A percentile compares a stretch with the other conserved stretches of the same genome.
Conservation (phyloP, 108 stramenopile genomes). For the Stephanodiscus triporus region DNA sequence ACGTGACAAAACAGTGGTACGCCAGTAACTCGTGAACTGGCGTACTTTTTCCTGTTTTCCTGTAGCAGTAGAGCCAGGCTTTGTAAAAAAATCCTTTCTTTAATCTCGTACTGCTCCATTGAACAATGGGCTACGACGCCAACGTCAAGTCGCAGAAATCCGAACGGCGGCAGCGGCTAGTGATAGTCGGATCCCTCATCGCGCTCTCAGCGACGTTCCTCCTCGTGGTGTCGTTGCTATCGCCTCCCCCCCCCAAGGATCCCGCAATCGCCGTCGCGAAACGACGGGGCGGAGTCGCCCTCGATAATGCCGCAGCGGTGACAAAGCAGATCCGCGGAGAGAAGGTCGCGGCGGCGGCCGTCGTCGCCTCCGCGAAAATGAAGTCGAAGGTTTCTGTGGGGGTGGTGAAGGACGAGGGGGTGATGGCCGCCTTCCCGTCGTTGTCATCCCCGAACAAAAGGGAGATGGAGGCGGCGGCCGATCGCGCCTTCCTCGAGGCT, state of each 20-base stretch:
- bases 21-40: too few species aligned
- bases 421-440: not conserved
- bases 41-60: too few species aligned
- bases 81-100: too few species aligned
- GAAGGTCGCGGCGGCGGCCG: not conserved
- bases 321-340: not conserved
- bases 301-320: not conserved
- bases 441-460: too few species aligned
- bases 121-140: slow-evolving; percentile 45
- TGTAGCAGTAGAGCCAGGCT: too few species aligned
- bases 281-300: too few species aligned
- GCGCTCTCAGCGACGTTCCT: slow-evolving; percentile 29
- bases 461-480: slow-evolving; percentile 22
- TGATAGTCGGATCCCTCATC: slow-evolving; percentile 22
- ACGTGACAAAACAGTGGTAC: too few species aligned
- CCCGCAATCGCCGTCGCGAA: not conserved
- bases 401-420: not conserved
- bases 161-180: slow-evolving; percentile 32
- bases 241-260: not conserved
- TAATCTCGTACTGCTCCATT: too few species aligned
- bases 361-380: not conserved
- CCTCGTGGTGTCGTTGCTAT: slow-evolving; percentile 30
- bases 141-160: slow-evolving; percentile 39
- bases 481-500: slow-evolving; percentile 48
- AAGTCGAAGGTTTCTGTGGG: not conserved